Evolutionary conservation across 441 rosid species (phyloP).

Genomic region (Mallotus japonicus): DNA sequence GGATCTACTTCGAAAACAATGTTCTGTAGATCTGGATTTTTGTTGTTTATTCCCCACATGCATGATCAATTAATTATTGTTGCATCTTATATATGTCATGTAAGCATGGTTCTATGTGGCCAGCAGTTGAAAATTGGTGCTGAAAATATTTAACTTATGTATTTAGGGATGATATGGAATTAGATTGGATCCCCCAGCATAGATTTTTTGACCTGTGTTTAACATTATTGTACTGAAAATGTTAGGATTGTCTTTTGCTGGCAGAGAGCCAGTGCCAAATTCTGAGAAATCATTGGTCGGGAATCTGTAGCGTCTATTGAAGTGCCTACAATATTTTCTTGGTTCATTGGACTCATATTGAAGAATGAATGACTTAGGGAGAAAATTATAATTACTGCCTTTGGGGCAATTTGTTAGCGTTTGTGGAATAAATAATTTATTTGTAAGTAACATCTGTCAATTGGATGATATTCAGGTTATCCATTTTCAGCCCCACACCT

Average conservation of each 20-base stretch:
- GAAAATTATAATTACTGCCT: neutral
- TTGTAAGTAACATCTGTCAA: conserved; percentile 14
- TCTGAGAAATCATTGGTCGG: neutral
- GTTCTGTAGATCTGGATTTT: neutral
- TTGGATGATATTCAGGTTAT: conserved; percentile 67
- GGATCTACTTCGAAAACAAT: neutral
- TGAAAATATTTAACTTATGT: too few relatives aligned
- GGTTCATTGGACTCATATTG: neutral
- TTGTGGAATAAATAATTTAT: neutral
- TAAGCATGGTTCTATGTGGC: neutral
- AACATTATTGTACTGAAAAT: neutral
- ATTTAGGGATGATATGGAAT: neutral
- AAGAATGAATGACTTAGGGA: neutral
- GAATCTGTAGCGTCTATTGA: neutral
- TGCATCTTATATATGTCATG: neutral
- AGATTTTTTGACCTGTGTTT: neutral
- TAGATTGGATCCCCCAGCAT: neutral
- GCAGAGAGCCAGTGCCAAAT: neutral
- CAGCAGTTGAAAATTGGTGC: neutral
- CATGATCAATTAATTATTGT: neutral
- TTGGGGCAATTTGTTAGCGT: neutral
- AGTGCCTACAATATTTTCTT: neutral
- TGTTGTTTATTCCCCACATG: neutral
- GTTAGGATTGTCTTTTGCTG: neutral
- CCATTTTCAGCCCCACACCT: conserved; percentile 87